These are phyloP conservation scores for Neurospora sp. DNA, from an alignment of 495 filamentous ascomycete species.

Conservation along the genomic window DNA sequence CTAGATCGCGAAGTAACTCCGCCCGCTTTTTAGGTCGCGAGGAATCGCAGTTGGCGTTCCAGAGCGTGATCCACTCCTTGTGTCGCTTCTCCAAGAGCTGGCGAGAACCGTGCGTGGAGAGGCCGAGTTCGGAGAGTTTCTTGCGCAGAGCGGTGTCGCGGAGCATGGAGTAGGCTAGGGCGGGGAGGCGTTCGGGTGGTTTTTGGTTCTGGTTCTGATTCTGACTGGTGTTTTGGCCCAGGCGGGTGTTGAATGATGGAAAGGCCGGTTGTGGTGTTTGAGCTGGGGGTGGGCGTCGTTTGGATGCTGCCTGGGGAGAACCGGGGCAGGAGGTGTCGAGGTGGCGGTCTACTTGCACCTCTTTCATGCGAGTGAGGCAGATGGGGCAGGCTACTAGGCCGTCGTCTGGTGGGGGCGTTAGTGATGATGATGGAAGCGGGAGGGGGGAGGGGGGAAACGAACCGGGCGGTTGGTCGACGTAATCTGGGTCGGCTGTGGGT, in stretches of 20 bases:
- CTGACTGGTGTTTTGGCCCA: slow-evolving; percentile 1
- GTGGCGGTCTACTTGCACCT: slow-evolving; percentile 60
- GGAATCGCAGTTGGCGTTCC: slow-evolving; percentile 94
- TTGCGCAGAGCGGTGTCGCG: slow-evolving; percentile 66
- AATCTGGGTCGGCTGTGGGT: slow-evolving; percentile 9
- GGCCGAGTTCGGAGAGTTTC: slow-evolving; percentile 74
- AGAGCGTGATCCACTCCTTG: slow-evolving; percentile 87
- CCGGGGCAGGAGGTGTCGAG: slow-evolving; percentile 52
- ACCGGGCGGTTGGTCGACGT: slow-evolving; percentile 22
- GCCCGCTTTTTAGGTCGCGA: slow-evolving; percentile 54
- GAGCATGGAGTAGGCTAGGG: slow-evolving; percentile 69
- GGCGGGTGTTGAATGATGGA: slow-evolving; percentile 5
- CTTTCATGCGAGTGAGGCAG: slow-evolving; percentile 68
- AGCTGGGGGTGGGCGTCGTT: slow-evolving; percentile 3
- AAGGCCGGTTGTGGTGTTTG: slow-evolving; percentile 4
- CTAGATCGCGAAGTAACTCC: slow-evolving; percentile 66
- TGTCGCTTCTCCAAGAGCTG: slow-evolving; percentile 66
- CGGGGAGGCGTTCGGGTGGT: slow-evolving; percentile 49
- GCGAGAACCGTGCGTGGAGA: slow-evolving; percentile 57
- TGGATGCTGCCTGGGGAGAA: slow-evolving; percentile 20
- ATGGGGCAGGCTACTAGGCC: slow-evolving; percentile 76
- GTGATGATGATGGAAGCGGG: not conserved
- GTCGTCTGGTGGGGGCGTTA: slow-evolving; percentile 43
- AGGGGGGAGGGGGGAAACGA: not conserved
- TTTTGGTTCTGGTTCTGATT: not conserved